These are phyloP conservation scores for Phytopythium kandeliae DNA, from an alignment of 352 stramenopile species.

Conservation along the genomic window DNA sequence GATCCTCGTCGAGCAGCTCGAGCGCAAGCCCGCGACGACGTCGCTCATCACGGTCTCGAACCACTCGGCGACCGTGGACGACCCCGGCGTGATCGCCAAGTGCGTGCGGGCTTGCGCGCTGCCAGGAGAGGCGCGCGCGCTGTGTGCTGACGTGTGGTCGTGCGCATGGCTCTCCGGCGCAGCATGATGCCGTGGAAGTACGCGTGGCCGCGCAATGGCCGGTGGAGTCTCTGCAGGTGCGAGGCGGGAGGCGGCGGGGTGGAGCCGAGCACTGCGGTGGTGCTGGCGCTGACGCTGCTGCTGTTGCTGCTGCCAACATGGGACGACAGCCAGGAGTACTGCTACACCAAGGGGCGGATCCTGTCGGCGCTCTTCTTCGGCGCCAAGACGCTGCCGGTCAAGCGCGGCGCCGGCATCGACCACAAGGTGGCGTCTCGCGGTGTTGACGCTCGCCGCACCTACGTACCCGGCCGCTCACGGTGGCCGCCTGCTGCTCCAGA, in stretches of 20 bases:
- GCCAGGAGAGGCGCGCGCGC: too few species aligned
- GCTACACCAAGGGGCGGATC: conserved; percentile 57
- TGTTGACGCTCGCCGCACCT: too few species aligned
- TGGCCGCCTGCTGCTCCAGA: conserved; percentile 22
- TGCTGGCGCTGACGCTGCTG: conserved; percentile 1
- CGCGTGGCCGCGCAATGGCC: conserved; percentile 37
- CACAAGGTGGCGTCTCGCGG: too few species aligned
- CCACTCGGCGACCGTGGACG: conserved; percentile 79
- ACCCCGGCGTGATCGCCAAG: conserved; percentile 61
- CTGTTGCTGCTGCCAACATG: background rate
- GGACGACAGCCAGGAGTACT: conserved; percentile 69
- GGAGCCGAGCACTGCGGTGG: background rate
- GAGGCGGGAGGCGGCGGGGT: background rate
- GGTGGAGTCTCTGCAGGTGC: conserved; percentile 75
- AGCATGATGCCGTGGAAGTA: conserved; percentile 79
- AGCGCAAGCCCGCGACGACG: conserved; percentile 34
- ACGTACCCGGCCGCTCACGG: too few species aligned
- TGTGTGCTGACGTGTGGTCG: conserved; percentile 1
- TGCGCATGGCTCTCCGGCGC: conserved; percentile 2
- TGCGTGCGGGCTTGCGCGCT: conserved; percentile 16
- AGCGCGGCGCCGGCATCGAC: conserved; percentile 66
- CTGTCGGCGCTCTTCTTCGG: conserved; percentile 58
- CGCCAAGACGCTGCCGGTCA: conserved; percentile 67
- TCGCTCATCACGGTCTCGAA: conserved; percentile 82
- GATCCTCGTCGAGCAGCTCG: conserved; percentile 32